A percentile compares a stretch with the other conserved stretches of the same genome.
Conservation (phyloP, 306 rosid species). For the Benincasa hispida region DNA sequence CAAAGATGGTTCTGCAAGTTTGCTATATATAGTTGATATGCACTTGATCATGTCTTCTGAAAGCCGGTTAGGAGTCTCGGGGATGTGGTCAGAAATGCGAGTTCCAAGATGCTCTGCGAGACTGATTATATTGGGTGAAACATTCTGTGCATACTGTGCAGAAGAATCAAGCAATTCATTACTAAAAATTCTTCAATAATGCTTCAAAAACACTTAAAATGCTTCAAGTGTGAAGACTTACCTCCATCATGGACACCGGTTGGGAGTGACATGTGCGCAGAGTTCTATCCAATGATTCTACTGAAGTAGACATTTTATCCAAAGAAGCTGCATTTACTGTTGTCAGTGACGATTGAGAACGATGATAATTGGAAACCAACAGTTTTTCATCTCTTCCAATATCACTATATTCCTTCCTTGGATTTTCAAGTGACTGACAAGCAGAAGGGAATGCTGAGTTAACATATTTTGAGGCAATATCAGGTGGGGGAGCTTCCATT, state of each 20-base stretch:
- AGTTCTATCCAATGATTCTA: conserved; percentile 40
- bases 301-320: conserved; percentile 39
- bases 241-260: conserved; percentile 86
- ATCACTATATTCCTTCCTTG: conserved; percentile 22
- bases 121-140: conserved; percentile 61
- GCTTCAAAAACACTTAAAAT: not conserved
- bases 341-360: conserved; percentile 64
- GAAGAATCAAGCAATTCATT: not conserved
- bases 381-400: conserved; percentile 34
- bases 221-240: conserved; percentile 13
- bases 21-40: conserved; percentile 79
- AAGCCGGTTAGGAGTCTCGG: conserved; percentile 59
- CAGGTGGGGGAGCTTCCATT: conserved; percentile 24
- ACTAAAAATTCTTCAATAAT: not conserved
- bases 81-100: conserved; percentile 69
- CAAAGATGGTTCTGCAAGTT: conserved; percentile 66
- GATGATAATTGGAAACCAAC: conserved; percentile 47
- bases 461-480: conserved; percentile 27
- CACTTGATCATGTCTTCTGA: conserved; percentile 91
- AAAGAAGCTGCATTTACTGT: conserved; percentile 27
- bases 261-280: conserved; percentile 76
- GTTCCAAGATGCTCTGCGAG: conserved; percentile 95
- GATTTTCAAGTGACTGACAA: conserved; percentile 23
- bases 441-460: conserved; percentile 26
- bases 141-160: conserved; percentile 45